Conservation (phyloP, 352 stramenopile species). For the Phytophthora constricta region DNA sequence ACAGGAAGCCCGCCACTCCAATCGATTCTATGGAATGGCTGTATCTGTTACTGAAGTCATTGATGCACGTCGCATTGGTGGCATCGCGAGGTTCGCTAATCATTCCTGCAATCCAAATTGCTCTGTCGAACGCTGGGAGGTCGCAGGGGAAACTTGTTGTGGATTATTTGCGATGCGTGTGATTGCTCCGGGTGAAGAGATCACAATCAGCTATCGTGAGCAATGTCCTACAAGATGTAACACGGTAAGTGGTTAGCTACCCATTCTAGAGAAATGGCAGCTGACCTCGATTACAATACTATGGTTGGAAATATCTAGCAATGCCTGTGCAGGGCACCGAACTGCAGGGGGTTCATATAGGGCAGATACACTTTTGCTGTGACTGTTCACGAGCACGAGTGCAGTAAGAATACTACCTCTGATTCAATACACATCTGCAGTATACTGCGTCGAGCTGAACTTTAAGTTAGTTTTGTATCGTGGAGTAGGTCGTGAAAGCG, state of each 20-base stretch:
- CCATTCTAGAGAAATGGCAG: no score
- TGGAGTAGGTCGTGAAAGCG: no score
- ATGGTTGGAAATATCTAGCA: not conserved
- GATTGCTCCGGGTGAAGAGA: not conserved
- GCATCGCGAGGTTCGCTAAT: not conserved
- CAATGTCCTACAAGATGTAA: not conserved
- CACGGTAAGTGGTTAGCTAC: no score
- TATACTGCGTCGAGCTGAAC: no score
- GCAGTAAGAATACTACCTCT: not conserved
- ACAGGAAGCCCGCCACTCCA: not conserved
- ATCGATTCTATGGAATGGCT: not conserved
- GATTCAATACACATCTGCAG: no score
- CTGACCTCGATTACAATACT: not conserved
- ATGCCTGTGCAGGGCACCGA: not conserved
- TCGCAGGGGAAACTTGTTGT: constrained; percentile 7
- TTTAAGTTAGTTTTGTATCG: no score
- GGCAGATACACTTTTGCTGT: not conserved
- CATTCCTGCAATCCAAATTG: constrained; percentile 9
- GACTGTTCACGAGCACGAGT: not conserved
- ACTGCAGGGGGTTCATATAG: not conserved
- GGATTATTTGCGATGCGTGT: not conserved
- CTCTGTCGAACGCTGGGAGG: not conserved
- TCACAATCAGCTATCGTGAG: constrained; percentile 7
- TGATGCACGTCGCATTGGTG: not conserved
- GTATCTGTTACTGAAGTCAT: not conserved